Conservation (phyloP, 164 flowering plant species). For the Paratinospora sagittata region DNA sequence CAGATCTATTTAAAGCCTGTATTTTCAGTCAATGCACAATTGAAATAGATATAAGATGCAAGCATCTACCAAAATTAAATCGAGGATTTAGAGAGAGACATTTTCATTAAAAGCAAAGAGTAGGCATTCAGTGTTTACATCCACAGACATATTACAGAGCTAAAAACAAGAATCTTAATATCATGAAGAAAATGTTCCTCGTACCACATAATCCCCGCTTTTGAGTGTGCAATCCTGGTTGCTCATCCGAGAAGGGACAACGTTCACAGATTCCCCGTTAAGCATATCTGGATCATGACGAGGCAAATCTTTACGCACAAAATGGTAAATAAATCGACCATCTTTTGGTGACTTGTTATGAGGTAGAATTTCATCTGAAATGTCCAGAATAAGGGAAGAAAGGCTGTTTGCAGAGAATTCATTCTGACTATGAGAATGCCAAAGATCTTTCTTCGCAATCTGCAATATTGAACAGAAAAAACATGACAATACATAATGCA, state of each 20-base stretch:
- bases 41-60: too few species aligned
- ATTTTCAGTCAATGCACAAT: too few species aligned
- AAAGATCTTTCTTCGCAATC: slow-evolving; percentile 44
- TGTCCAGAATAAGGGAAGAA: slow-evolving; percentile 69
- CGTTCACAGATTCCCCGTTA: slow-evolving; percentile 20
- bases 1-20: too few species aligned
- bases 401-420: slow-evolving; percentile 32
- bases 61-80: too few species aligned
- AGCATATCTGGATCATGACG: slow-evolving; percentile 9
- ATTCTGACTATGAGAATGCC: slow-evolving; percentile 36
- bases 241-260: slow-evolving; percentile 22
- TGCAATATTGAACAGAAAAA: slow-evolving; percentile 23
- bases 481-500: slow-evolving; percentile 4
- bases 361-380: slow-evolving; percentile 31
- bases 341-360: slow-evolving; percentile 31
- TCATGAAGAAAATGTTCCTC: not conserved
- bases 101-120: not conserved
- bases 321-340: slow-evolving; percentile 53
- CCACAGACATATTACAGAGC: not conserved
- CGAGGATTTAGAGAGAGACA: too few species aligned
- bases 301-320: slow-evolving; percentile 42
- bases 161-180: not conserved
- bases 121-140: not conserved
- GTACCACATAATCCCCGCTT: slow-evolving; percentile 89
- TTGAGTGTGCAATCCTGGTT: slow-evolving; percentile 47